phyloP scores from a whole-genome alignment of 495 filamentous ascomycete species.

The Penicillium fimorum region DNA sequence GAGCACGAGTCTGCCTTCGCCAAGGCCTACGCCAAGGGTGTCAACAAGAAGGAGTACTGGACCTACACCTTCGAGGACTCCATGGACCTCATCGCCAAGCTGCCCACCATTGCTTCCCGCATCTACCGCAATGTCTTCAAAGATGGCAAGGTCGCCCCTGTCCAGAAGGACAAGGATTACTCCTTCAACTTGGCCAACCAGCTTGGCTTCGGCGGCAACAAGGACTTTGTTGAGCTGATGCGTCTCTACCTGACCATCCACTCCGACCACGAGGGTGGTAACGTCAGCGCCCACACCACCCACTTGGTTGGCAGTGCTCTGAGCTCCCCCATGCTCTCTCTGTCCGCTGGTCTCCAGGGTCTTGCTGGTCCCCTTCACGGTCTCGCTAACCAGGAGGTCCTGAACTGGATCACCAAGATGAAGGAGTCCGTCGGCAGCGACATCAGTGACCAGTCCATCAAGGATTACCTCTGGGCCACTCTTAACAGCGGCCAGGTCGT shows the following conservation, averaged over 20 bases:
- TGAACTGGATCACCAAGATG: conserved; percentile 99
- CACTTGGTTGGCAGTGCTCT: conserved; percentile 96
- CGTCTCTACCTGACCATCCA: conserved; percentile 98
- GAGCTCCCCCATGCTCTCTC: conserved; percentile 94
- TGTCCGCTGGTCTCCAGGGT: conserved; percentile 94
- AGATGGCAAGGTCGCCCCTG: conserved; percentile 92
- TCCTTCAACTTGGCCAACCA: conserved; percentile 98
- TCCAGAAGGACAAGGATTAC: conserved; percentile 99
- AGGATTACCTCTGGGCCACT: conserved; percentile 95
- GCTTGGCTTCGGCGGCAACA: conserved; percentile 92
- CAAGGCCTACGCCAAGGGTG: conserved; percentile 96
- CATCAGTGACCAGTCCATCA: conserved; percentile 92
- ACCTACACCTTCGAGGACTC: conserved; percentile 98
- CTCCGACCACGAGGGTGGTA: conserved; percentile 98
- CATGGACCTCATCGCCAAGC: conserved; percentile 99
- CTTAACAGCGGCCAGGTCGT: conserved; percentile 94
- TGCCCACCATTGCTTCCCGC: conserved; percentile 93
- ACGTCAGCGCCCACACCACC: conserved; percentile 96
- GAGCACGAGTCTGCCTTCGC: conserved; percentile 97
- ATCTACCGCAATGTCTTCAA: conserved; percentile 99
- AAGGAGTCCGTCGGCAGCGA: conserved; percentile 93
- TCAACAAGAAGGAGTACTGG: conserved; percentile 99
- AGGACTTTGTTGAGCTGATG: conserved; percentile 97
- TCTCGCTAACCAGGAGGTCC: conserved; percentile 98
- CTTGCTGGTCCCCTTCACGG: conserved; percentile 97